Evolutionary conservation across 1,284 basidiomycete species (phyloP).

Genomic region (Malassezia equina): DNA sequence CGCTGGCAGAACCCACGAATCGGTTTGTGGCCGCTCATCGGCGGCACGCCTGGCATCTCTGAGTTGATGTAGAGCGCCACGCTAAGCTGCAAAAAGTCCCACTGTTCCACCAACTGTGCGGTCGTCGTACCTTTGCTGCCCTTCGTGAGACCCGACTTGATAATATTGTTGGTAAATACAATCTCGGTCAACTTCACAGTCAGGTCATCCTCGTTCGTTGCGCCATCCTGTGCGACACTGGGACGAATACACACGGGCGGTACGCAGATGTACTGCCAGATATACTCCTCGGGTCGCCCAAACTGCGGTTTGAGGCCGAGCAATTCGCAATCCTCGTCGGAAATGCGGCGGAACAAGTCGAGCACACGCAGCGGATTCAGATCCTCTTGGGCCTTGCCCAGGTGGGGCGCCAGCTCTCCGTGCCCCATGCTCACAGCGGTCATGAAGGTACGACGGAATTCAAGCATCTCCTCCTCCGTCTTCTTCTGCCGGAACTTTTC

Average conservation of each 20-base stretch:
- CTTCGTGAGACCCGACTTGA: conserved; percentile 78
- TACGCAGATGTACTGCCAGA: conserved; percentile 98
- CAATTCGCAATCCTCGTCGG: conserved; percentile 87
- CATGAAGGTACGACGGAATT: conserved; percentile 74
- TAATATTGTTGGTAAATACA: conserved; percentile 83
- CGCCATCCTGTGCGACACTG: conserved; percentile 82
- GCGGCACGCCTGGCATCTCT: conserved; percentile 66
- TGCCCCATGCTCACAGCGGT: conserved; percentile 69
- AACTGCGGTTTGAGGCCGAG: conserved; percentile 78
- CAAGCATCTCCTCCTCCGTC: conserved; percentile 75
- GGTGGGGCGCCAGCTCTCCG: conserved; percentile 72
- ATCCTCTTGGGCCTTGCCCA: conserved; percentile 87
- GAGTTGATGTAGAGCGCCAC: conserved; percentile 99
- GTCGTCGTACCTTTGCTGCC: conserved; percentile 44
- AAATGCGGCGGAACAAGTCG: conserved; percentile 84
- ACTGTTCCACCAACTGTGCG: conserved; percentile 62
- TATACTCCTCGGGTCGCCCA: conserved; percentile 89
- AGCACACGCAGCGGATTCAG: conserved; percentile 87
- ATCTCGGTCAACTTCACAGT: conserved; percentile 97
- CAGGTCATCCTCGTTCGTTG: conserved; percentile 83
- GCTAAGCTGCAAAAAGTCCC: conserved; percentile 90
- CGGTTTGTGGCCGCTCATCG: conserved; percentile 40
- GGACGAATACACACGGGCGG: conserved; percentile 96
- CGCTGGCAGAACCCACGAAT: conserved; percentile 81
- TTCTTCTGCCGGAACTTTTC: conserved; percentile 96